These are phyloP conservation scores for Cystofilobasidium macerans DNA, from an alignment of 768 basidiomycete species.

Conservation along the genomic window DNA sequence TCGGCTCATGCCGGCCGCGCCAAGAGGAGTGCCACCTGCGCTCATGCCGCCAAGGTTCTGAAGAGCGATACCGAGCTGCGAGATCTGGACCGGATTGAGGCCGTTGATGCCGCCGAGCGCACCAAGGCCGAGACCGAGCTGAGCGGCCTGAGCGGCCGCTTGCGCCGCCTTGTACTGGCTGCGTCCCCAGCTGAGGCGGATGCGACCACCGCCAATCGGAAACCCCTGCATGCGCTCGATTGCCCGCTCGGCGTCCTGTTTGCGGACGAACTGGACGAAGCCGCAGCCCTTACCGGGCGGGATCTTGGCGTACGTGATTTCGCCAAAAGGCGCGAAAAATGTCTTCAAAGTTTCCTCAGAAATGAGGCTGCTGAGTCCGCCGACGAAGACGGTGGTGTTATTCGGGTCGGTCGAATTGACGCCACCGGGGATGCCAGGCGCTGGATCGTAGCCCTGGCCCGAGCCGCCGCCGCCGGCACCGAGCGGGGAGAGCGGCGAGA, in stretches of 20 bases:
- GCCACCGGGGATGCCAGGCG: background rate
- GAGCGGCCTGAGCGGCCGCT: conserved; percentile 51
- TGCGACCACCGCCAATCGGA: conserved; percentile 81
- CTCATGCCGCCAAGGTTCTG: conserved; percentile 23
- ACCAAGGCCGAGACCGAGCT: conserved; percentile 28
- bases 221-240: conserved; percentile 97
- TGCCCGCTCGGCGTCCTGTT: conserved; percentile 79
- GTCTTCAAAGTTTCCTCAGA: conserved; percentile 82
- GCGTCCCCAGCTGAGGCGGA: conserved; percentile 83
- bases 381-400: conserved; percentile 88
- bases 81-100: conserved; percentile 24
- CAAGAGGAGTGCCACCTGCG: background rate
- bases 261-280: conserved; percentile 87
- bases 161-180: conserved; percentile 91
- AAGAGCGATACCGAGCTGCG: conserved; percentile 26
- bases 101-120: conserved; percentile 25
- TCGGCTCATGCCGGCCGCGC: background rate
- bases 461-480: background rate
- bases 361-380: conserved; percentile 75
- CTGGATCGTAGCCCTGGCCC: background rate
- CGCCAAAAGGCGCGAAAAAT: conserved; percentile 84
- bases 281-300: conserved; percentile 91
- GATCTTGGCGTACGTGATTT: conserved; percentile 93
- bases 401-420: conserved; percentile 57
- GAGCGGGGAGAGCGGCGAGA: background rate